A percentile compares a stretch with the other conserved stretches of the same genome.
Evolutionary conservation across 1,139 yeast genomes (phyloP).

Genomic region (Taphrina communis): DNA sequence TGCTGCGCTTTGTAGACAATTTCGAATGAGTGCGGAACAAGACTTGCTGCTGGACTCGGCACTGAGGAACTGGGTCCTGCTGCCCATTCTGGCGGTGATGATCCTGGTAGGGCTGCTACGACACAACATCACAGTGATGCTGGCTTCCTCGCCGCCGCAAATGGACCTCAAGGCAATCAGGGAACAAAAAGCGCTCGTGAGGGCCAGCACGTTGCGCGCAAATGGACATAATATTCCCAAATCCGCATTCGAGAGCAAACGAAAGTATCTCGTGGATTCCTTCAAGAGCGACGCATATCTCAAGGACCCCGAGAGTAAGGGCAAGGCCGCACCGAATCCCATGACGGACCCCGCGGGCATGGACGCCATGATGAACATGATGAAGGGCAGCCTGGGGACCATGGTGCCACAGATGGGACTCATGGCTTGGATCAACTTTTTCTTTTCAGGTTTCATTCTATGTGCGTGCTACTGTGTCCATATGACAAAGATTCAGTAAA

Average conservation of each 20-base stretch:
- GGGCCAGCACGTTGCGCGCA: slow-evolving; percentile 61
- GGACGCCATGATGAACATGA: slow-evolving; percentile 79
- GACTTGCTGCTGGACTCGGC: slow-evolving; percentile 39
- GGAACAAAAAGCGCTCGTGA: slow-evolving; percentile 64
- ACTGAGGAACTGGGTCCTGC: slow-evolving; percentile 84
- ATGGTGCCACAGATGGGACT: slow-evolving; percentile 89
- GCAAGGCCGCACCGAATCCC: slow-evolving; percentile 60
- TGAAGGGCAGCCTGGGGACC: slow-evolving; percentile 79
- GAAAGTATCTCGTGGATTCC: slow-evolving; percentile 55
- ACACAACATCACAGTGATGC: slow-evolving; percentile 67
- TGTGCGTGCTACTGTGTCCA: slow-evolving; percentile 39
- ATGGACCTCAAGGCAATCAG: slow-evolving; percentile 61
- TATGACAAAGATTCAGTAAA: neutral
- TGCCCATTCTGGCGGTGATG: slow-evolving; percentile 91
- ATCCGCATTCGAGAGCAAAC: slow-evolving; percentile 60
- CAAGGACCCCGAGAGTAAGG: slow-evolving; percentile 57
- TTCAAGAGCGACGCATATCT: slow-evolving; percentile 62
- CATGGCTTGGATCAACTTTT: slow-evolving; percentile 95
- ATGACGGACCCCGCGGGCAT: slow-evolving; percentile 72
- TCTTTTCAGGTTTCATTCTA: slow-evolving; percentile 88
- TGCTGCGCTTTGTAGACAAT: neutral
- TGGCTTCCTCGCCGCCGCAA: slow-evolving; percentile 65
- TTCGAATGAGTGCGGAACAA: slow-evolving; percentile 8
- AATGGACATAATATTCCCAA: slow-evolving; percentile 59
- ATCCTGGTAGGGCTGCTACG: slow-evolving; percentile 84